Conservation (phyloP, 805 yeast species). For the Cyberlindnera maclurae region DNA sequence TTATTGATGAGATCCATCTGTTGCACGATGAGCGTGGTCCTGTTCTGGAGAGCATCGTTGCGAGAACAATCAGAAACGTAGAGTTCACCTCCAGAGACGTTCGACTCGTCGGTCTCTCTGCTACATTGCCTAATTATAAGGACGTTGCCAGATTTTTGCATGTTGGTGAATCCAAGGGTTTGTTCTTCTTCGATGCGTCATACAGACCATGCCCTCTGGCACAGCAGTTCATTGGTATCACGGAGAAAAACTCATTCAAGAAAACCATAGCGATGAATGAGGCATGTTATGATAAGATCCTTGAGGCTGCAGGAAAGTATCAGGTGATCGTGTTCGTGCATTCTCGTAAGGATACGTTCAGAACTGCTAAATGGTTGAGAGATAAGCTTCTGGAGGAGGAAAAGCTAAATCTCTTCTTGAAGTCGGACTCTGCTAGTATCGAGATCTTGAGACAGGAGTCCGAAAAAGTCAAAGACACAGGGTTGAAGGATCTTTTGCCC, state of each 20-base stretch:
- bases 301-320: conserved; percentile 58
- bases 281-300: conserved; percentile 76
- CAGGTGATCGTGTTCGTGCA: conserved; percentile 91
- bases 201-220: conserved; percentile 90
- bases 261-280: conserved; percentile 79
- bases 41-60: conserved; percentile 80
- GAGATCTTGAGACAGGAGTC: conserved; percentile 64
- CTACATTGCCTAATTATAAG: conserved; percentile 81
- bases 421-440: conserved; percentile 40
- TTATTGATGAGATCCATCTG: conserved; percentile 89
- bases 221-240: conserved; percentile 83
- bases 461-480: conserved; percentile 43
- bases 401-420: conserved; percentile 36
- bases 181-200: conserved; percentile 76
- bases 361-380: conserved; percentile 70
- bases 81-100: conserved; percentile 41
- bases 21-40: conserved; percentile 95
- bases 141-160: conserved; percentile 81
- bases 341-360: conserved; percentile 84
- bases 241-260: conserved; percentile 75
- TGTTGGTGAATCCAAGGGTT: conserved; percentile 51
- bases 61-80: conserved; percentile 52
- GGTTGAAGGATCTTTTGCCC: conserved; percentile 52
- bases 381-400: conserved; percentile 55
- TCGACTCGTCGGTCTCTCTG: conserved; percentile 81